Conservation (phyloP, 1,284 basidiomycete species). For the Malassezia equina region DNA sequence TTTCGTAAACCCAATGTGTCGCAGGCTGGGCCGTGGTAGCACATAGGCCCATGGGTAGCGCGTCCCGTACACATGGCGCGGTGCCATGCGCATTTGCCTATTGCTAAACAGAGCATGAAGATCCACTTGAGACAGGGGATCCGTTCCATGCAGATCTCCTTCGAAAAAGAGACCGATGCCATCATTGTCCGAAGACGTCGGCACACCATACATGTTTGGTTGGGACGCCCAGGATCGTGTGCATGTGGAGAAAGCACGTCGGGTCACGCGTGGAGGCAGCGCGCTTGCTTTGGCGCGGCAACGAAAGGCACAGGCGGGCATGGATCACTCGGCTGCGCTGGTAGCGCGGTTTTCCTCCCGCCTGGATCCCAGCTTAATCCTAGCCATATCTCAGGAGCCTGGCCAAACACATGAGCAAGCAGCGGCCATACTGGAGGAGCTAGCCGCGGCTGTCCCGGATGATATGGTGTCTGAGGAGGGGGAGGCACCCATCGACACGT, state of each 20-base stretch:
- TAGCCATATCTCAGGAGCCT: slow-evolving; percentile 7
- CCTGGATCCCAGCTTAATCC: slow-evolving; percentile 12
- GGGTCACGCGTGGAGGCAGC: background rate
- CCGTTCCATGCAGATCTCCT: background rate
- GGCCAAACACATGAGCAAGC: background rate
- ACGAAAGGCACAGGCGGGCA: background rate
- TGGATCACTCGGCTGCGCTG: background rate
- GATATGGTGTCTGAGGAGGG: background rate
- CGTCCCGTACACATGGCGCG: background rate
- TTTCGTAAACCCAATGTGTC: background rate
- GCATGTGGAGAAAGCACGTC: slow-evolving; percentile 1
- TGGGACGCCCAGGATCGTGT: background rate
- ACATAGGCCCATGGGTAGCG: background rate
- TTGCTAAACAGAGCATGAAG: background rate
- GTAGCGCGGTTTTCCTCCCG: slow-evolving; percentile 1
- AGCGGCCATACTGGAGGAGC: background rate
- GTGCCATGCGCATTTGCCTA: background rate
- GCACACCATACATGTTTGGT: background rate
- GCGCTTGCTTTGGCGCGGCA: background rate
- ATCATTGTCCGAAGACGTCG: background rate
- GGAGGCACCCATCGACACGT: background rate
- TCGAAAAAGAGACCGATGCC: background rate
- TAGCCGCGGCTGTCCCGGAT: slow-evolving; percentile 3
- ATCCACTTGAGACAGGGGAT: background rate
- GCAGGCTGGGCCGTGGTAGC: background rate